phyloP scores from a whole-genome alignment of 257 asterid species.

The Nicotiana obtusifolia region DNA sequence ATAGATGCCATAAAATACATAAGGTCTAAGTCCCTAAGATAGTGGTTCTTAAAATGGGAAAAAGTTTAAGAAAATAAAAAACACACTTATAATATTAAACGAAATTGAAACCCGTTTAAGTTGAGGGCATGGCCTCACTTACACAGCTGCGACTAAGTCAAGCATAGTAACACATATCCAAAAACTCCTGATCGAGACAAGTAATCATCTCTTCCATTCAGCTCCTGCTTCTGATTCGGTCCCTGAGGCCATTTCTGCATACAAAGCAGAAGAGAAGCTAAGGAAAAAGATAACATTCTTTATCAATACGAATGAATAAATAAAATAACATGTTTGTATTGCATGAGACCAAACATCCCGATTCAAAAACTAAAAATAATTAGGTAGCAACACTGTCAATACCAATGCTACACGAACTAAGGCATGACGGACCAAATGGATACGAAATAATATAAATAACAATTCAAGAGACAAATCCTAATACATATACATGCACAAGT shows the following conservation, averaged over 20 bases:
- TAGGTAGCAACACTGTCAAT: not conserved
- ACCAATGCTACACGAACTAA: not conserved
- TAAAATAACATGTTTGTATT: not conserved
- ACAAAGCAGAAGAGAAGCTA: not conserved
- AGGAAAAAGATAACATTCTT: not conserved
- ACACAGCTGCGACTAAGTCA: constrained; percentile 60
- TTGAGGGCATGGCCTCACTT: constrained; percentile 65
- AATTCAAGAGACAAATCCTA: not conserved
- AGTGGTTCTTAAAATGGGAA: not conserved
- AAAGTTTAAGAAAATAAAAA: not conserved
- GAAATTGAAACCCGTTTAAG: constrained; percentile 46
- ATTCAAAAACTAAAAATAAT: not conserved
- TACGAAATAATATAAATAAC: not conserved
- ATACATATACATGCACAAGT: not conserved
- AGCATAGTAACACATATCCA: constrained; percentile 48
- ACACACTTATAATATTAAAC: not conserved
- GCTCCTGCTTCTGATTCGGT: constrained; percentile 95
- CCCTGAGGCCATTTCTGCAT: constrained; percentile 76
- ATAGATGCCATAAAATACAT: constrained; percentile 33
- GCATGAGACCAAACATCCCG: not conserved
- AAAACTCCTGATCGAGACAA: constrained; percentile 19
- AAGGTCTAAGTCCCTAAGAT: constrained; percentile 2
- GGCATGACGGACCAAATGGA: not conserved
- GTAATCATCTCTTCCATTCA: constrained; percentile 28
- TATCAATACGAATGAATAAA: not conserved